These are phyloP conservation scores for Boletus putidus DNA, from an alignment of 1,284 basidiomycete species.

Conservation along the genomic window DNA sequence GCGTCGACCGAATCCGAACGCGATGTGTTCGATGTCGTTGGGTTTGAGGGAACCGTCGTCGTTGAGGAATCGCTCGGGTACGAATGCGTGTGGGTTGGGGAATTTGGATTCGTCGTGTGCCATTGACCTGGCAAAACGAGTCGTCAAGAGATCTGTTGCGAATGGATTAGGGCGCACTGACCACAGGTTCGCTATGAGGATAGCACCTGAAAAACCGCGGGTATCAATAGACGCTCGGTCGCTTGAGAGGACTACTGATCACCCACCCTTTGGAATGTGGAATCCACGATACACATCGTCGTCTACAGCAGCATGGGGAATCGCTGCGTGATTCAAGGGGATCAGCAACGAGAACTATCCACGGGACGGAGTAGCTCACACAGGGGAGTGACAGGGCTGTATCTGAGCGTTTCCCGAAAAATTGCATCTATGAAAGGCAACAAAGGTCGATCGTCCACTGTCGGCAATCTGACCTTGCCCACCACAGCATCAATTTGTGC, in stretches of 20 bases:
- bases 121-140: slow-evolving; percentile 14
- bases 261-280: slow-evolving; percentile 14
- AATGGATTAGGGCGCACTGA: neutral
- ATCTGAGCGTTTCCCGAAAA: neutral
- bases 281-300: slow-evolving; percentile 5
- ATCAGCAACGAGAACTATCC: neutral
- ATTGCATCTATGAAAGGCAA: slow-evolving; percentile 1
- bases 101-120: slow-evolving; percentile 15
- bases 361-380: slow-evolving; percentile 2
- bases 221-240: neutral
- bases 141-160: neutral
- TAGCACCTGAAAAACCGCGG: slow-evolving; percentile 14
- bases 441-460: neutral
- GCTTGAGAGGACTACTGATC: too few relatives aligned
- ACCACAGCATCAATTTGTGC: neutral
- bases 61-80: slow-evolving; percentile 21
- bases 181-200: slow-evolving; percentile 20
- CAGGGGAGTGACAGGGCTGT: slow-evolving; percentile 1
- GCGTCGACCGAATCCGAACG: slow-evolving; percentile 18
- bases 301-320: slow-evolving; percentile 7
- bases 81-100: slow-evolving; percentile 11
- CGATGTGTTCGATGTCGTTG: slow-evolving; percentile 3
- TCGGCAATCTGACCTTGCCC: neutral
- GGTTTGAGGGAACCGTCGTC: slow-evolving; percentile 15
- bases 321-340: neutral